These are phyloP conservation scores for Alternaria arbusti DNA, from an alignment of 2,329 filamentous ascomycete genomes.

Conservation along the genomic window DNA sequence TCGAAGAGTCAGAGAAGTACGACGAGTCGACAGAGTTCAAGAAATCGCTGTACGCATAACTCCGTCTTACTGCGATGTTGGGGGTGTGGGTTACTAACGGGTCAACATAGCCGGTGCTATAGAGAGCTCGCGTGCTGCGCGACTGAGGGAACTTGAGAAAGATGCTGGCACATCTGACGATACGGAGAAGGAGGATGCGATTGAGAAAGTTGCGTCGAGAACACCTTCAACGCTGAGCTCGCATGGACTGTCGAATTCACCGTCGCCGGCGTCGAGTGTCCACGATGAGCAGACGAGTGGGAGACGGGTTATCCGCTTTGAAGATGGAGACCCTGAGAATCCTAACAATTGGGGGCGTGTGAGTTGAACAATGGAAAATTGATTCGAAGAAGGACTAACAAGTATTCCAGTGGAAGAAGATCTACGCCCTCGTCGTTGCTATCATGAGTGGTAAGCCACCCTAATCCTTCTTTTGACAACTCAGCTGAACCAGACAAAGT, in stretches of 20 bases:
- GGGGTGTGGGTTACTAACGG: constrained; percentile 5
- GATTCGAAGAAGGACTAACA: background rate
- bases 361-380: background rate
- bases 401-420: constrained; percentile 60
- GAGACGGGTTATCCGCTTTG: constrained; percentile 48
- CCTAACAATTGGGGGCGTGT: constrained; percentile 53
- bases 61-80: background rate
- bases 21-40: constrained; percentile 16
- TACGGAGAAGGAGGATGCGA: constrained; percentile 34
- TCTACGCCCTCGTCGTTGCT: constrained; percentile 60
- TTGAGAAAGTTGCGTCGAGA: constrained; percentile 27
- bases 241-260: constrained; percentile 16
- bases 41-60: constrained; percentile 19
- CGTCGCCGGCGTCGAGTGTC: constrained; percentile 6
- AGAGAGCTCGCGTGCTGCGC: constrained; percentile 21
- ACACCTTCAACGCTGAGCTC: constrained; percentile 13
- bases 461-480: background rate
- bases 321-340: constrained; percentile 48
- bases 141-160: constrained; percentile 25
- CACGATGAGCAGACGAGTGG: constrained; percentile 1
- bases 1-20: constrained; percentile 26
- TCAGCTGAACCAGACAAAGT: constrained; percentile 21
- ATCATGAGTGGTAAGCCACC: constrained; percentile 59
- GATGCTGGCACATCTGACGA: constrained; percentile 32
- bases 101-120: constrained; percentile 17